A percentile compares a stretch with the other conserved stretches of the same genome.
These are phyloP conservation scores for Dendrobium nobile DNA, from an alignment of 106 monocot species.

Conservation along the genomic window DNA sequence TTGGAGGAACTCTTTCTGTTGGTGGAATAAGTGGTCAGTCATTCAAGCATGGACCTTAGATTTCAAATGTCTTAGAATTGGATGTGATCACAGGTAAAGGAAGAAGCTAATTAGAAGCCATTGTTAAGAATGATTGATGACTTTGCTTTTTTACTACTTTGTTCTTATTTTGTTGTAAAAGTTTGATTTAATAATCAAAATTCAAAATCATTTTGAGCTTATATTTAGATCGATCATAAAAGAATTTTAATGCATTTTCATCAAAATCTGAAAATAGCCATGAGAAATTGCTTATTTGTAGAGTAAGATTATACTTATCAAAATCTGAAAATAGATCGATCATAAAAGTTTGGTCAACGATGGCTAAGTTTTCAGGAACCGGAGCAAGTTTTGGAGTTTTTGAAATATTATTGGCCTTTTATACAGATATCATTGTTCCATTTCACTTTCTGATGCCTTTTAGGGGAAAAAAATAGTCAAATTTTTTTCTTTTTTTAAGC, in stretches of 20 bases:
- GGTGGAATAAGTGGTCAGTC: constrained; percentile 56
- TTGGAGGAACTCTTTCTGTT: no score
- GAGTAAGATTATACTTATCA: no score
- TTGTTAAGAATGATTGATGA: no score
- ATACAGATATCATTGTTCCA: constrained; percentile 39
- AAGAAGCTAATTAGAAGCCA: not conserved
- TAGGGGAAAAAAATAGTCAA: not conserved
- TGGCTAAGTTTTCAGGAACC: constrained; percentile 55
- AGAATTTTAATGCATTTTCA: no score
- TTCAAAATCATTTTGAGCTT: no score
- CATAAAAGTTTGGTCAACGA: constrained; percentile 40
- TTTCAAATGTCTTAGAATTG: constrained; percentile 36
- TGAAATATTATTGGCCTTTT: constrained; percentile 82
- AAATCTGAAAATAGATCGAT: no score
- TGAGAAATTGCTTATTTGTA: no score
- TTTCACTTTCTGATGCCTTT: not conserved
- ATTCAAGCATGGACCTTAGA: constrained; percentile 50
- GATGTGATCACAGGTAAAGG: constrained; percentile 50
- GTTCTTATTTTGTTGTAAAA: no score
- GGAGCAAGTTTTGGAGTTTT: constrained; percentile 80
- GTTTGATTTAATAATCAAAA: no score
- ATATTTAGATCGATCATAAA: no score
- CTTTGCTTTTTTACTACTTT: no score
- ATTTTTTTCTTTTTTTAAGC: not conserved
- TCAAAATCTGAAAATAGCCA: no score